These are phyloP conservation scores for Floccularia luteovirens DNA, from an alignment of 768 basidiomycete genomes.

Conservation along the genomic window DNA sequence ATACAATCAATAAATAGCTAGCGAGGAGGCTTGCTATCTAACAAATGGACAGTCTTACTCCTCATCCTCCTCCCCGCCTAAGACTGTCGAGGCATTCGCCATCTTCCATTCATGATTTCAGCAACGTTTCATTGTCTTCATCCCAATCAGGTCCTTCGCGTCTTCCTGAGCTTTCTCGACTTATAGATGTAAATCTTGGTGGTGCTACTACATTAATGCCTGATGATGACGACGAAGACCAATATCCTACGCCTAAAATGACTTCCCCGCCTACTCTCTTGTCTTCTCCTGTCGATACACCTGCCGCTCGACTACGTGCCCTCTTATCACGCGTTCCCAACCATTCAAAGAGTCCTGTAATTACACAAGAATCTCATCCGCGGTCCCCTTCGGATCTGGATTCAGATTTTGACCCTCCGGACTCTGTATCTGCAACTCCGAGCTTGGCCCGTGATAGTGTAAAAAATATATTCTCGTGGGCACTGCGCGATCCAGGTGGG, in stretches of 20 bases:
- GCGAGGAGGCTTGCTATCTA: not conserved
- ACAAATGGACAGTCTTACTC: not conserved
- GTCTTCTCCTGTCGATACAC: conserved; percentile 28
- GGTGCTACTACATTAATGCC: conserved; percentile 18
- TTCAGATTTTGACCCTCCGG: conserved; percentile 50
- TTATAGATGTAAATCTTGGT: conserved; percentile 17
- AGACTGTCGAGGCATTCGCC: conserved; percentile 24
- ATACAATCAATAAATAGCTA: too few relatives aligned
- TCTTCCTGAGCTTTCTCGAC: conserved; percentile 23
- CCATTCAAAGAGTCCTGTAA: conserved; percentile 18
- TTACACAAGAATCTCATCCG: conserved; percentile 17
- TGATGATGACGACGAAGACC: conserved; percentile 21
- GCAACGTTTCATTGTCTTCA: conserved; percentile 14
- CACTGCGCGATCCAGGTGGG: conserved; percentile 53
- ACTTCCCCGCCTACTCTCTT: conserved; percentile 13
- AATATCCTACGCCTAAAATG: conserved; percentile 29
- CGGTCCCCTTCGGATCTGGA: conserved; percentile 39
- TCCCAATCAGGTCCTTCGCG: conserved; percentile 27
- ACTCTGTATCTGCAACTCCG: conserved; percentile 25
- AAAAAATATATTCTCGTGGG: conserved; percentile 60
- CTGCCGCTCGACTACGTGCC: conserved; percentile 58
- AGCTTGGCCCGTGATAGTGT: conserved; percentile 52
- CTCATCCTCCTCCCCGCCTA: conserved; percentile 21
- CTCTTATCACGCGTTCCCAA: conserved; percentile 45
- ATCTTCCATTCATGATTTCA: conserved; percentile 14